Evolutionary conservation across 139 green algal species (phyloP), one percentile per base, ranked within the genome.

Genomic region (Chlorella vulgaris): DNA sequence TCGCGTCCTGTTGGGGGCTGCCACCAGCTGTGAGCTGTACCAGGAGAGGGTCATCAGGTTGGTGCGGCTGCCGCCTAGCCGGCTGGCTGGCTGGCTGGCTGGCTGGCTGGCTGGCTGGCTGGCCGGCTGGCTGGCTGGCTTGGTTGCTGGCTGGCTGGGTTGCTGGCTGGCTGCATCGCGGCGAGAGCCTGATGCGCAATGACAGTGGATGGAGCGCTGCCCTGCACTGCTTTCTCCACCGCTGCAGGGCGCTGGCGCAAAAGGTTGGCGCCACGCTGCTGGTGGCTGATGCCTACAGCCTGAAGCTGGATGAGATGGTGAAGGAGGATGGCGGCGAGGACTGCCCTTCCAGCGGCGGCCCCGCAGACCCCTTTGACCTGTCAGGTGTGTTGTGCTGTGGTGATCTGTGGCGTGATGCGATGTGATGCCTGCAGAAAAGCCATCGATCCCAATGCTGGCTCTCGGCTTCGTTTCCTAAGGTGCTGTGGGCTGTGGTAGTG

Each of bases 11-110:
- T 74, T 86, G 42, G 82, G 82, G 18, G 82, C 74, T 22, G 61
- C 82, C 38, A 51, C n/a, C 28, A 62, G 43, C 63, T 86, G 82
- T 33, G 82, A 86, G 82, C 63, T 86, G 26, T 86, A 86, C 62
- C 82, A 86, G 50, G 82, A 86, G 70, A 40, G 74, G 26, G 61
- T 86, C 7, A 38, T 86, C 43, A 74, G 77, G 77, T 83, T 47
- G 29, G 73, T 3, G 3, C 7, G 24, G 1, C 28, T 7, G 8
- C 8, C 2, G 66, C 3, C 2, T 8, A 15, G 47, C 15, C 13
- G 47, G 10, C 13, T 15, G 10, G 47, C 15, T 58, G 47, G 15
- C 13, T 58, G 10, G 10, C 13, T 58, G 47, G 26, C 8, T 28
- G 3, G 13, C 6, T 68, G 61, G 28, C 61, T 68, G 26, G n/a